phyloP scores from a whole-genome alignment of 2,329 filamentous ascomycete genomes.

The Lomentospora prolificans region DNA sequence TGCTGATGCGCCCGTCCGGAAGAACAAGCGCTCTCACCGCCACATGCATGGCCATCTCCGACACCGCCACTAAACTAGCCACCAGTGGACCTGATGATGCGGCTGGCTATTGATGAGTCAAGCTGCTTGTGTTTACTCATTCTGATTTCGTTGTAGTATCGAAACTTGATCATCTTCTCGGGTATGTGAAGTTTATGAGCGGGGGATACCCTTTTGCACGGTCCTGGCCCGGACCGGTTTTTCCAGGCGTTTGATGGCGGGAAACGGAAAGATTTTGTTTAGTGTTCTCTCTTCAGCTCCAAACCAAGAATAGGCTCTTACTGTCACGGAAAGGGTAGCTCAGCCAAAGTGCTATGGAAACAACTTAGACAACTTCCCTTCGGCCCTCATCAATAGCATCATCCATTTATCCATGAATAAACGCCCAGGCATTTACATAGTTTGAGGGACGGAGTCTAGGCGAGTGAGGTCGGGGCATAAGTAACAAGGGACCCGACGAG shows the following conservation, averaged over 20 bases:
- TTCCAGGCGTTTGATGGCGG: background rate
- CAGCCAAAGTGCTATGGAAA: background rate
- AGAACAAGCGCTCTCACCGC: conserved; percentile 25
- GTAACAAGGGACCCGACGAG: background rate
- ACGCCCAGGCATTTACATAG: background rate
- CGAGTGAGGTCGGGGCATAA: background rate
- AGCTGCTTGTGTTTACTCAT: background rate
- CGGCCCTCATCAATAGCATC: background rate
- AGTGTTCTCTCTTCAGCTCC: background rate
- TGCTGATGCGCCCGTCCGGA: conserved; percentile 19
- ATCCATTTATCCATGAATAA: background rate
- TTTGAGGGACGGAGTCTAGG: background rate
- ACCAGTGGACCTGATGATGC: background rate
- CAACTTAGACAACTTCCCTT: background rate
- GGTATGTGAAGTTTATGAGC: background rate
- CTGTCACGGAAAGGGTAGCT: background rate
- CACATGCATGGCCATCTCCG: conserved; percentile 22
- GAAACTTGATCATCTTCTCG: background rate
- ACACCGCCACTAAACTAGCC: conserved; percentile 3
- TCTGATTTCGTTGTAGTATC: background rate
- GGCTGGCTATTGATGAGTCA: background rate
- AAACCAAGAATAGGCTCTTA: background rate
- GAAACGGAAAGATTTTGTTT: background rate
- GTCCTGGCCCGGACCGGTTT: background rate
- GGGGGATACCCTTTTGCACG: background rate